Evolutionary conservation across 352 stramenopile genomes (phyloP), one percentile per base, ranked within the genome.

Genomic region (Globisporangium heterothallicum): DNA sequence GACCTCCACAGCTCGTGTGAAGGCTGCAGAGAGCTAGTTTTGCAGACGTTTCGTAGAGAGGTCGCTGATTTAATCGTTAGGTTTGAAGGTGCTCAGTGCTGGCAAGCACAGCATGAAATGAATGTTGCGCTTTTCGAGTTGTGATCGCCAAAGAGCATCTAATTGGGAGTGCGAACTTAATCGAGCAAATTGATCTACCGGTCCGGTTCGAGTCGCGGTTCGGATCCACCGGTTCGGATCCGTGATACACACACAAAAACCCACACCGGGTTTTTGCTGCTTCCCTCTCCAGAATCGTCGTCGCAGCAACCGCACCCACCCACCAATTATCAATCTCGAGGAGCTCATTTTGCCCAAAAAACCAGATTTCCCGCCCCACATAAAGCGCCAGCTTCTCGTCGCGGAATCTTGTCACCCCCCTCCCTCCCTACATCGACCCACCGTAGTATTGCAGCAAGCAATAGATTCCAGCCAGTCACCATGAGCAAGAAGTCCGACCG

Each of bases 401-500:
- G n/a, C n/a, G n/a, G n/a, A n/a, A n/a, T n/a, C n/a, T n/a, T n/a
- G n/a, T n/a, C n/a, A n/a, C n/a, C n/a, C n/a, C n/a, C n/a, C n/a
- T n/a, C n/a, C n/a, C n/a, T n/a, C 32, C 32, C n/a, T 38, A 10
- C 14, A 38, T 10, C 12, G n/a, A 3, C 32, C 30, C 32, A 16
- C 32, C 32, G 32, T 38, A n/a, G n/a, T n/a, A n/a, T 13, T 36
- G 16, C 30, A 36, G 30, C 30, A 8, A 36, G 9, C 30, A 34
- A 12, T 34, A 34, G 8, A 10, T 16, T 5, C 12, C 10, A 38
- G 2, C 32, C 32, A 38, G 30, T 18, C 51, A 58, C 21, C 42
- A 58, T 58, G 51, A 58, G 51, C 42, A 43, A 58, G 42, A 50
- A 50, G 51, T 29, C 21, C 16, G 51, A 58, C 51, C 51, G 51